phyloP scores from a whole-genome alignment of 2,329 filamentous ascomycete species.

The Parastagonospora nodorum region DNA sequence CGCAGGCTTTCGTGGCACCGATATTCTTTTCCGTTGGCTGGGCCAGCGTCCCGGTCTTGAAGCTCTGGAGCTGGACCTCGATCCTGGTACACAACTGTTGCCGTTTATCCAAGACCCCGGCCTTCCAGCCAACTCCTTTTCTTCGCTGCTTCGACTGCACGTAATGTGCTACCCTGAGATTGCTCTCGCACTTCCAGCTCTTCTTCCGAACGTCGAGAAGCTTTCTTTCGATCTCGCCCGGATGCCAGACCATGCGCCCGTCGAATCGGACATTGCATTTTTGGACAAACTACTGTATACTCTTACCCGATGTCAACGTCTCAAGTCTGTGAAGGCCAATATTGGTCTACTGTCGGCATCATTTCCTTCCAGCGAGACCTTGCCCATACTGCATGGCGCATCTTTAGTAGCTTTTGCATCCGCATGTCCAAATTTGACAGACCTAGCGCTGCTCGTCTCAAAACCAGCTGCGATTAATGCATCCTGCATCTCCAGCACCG shows the following conservation, averaged over 20 bases:
- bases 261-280: conserved; percentile 22
- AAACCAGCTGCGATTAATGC: conserved; percentile 38
- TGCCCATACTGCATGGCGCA: conserved; percentile 26
- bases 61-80: conserved; percentile 38
- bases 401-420: conserved; percentile 25
- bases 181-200: conserved; percentile 29
- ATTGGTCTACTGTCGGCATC: conserved; percentile 27
- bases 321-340: conserved; percentile 31
- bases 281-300: conserved; percentile 26
- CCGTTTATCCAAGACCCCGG: conserved; percentile 24
- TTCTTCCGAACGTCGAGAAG: conserved; percentile 29
- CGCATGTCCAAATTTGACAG: conserved; percentile 27
- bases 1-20: conserved; percentile 28
- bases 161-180: conserved; percentile 42
- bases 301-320: conserved; percentile 21
- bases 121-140: conserved; percentile 22
- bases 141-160: conserved; percentile 25
- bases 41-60: conserved; percentile 29
- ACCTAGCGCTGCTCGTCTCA: conserved; percentile 30
- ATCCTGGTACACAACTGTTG: conserved; percentile 31
- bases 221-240: conserved; percentile 37
- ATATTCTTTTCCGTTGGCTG: conserved; percentile 32
- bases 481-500: conserved; percentile 25
- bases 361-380: conserved; percentile 30
- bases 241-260: conserved; percentile 18